Conservation (phyloP, 306 rosid genomes). For the Sechiopsis laciniata region DNA sequence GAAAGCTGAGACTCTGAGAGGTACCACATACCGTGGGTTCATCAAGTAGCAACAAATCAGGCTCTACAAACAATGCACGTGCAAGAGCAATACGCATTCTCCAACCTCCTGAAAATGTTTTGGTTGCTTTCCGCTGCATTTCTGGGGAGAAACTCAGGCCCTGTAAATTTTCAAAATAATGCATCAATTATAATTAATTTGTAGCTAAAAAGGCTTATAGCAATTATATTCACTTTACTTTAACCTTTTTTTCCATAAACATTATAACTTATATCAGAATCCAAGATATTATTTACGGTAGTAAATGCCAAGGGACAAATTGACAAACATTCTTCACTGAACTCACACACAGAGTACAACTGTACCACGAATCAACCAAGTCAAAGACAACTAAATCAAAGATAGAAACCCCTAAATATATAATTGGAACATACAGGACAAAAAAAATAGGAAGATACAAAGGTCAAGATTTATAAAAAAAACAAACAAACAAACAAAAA, state of each 20-base stretch:
- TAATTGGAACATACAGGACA: background rate
- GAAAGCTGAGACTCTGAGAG: background rate
- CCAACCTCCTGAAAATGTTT: slow-evolving; percentile 98
- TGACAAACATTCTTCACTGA: background rate
- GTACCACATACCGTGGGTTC: slow-evolving; percentile 76
- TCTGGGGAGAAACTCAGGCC: slow-evolving; percentile 92
- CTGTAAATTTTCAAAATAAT: slow-evolving; percentile 35
- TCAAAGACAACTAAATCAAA: slow-evolving; percentile 4
- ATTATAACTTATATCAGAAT: slow-evolving; percentile 1
- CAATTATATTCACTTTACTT: background rate
- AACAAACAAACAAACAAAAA: background rate
- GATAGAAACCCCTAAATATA: background rate
- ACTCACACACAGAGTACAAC: background rate
- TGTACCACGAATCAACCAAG: background rate
- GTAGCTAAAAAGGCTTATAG: background rate
- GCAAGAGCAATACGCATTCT: slow-evolving; percentile 99
- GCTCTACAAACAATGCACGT: slow-evolving; percentile 90
- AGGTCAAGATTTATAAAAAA: background rate
- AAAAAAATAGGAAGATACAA: background rate
- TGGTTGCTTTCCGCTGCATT: slow-evolving; percentile 84
- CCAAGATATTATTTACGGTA: background rate
- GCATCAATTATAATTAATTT: background rate
- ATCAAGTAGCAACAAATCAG: slow-evolving; percentile 86
- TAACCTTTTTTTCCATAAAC: background rate
- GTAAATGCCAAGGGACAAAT: background rate